Evolutionary conservation across 345 rosid species (phyloP).

Genomic region (Citrus reticulata): DNA sequence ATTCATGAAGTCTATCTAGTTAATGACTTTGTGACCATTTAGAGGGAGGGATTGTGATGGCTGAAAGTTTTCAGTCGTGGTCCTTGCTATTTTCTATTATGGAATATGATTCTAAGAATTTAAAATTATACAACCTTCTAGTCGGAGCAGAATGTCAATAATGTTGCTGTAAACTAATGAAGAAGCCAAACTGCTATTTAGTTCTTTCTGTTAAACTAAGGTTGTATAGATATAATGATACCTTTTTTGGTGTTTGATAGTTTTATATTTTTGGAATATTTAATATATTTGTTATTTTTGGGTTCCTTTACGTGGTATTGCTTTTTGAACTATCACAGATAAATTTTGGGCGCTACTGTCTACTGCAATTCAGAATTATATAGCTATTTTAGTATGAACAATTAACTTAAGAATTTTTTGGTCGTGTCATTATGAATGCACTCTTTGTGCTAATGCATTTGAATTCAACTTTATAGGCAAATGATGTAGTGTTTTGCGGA

Average conservation of each 20-base stretch:
- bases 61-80: not conserved
- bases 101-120: not conserved
- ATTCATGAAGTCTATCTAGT: not conserved
- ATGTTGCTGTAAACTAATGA: not conserved
- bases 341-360: not conserved
- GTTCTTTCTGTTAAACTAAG: not conserved
- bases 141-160: not conserved
- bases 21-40: not conserved
- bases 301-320: not conserved
- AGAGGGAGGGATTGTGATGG: not conserved
- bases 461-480: conserved; percentile 57
- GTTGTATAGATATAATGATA: not conserved
- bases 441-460: conserved; percentile 13
- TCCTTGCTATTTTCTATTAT: not conserved
- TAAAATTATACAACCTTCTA: not conserved
- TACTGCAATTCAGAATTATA: not conserved
- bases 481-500: conserved; percentile 96
- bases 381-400: not conserved
- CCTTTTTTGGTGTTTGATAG: not conserved
- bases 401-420: not conserved
- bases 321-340: not conserved
- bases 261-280: not conserved
- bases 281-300: not conserved
- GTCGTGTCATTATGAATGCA: not conserved
- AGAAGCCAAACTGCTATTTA: not conserved